Conservation (phyloP, 2,329 filamentous ascomycete species). For the Ophiostoma sp. region DNA sequence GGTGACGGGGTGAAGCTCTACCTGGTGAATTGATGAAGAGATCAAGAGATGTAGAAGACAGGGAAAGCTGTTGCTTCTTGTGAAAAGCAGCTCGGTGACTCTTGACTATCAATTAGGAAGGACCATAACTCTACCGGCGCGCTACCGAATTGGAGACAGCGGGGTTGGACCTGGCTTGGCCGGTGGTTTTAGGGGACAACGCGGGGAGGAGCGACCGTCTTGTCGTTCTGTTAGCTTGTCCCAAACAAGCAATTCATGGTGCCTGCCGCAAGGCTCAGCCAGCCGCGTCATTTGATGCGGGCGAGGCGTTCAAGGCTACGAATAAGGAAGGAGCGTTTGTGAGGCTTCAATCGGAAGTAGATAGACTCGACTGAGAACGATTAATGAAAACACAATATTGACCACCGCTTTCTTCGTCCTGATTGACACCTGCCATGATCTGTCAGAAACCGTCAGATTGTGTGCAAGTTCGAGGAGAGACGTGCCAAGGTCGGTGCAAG, state of each 20-base stretch:
- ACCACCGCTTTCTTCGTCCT: background rate
- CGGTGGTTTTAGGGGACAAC: background rate
- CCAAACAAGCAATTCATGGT: constrained; percentile 6
- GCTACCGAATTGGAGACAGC: background rate
- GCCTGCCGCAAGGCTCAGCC: constrained; percentile 12
- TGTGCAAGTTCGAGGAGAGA: background rate
- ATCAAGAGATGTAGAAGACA: background rate
- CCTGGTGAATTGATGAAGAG: background rate
- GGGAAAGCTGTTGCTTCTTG: background rate
- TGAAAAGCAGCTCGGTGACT: background rate
- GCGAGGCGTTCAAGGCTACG: background rate
- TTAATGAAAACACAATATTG: background rate
- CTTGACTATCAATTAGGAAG: background rate
- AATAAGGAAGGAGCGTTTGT: background rate
- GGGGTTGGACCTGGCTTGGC: constrained; percentile 8
- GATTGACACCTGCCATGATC: background rate
- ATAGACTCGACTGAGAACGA: background rate
- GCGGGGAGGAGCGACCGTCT: background rate
- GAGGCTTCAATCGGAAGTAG: background rate
- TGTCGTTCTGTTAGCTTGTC: background rate
- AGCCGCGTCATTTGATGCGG: constrained; percentile 8
- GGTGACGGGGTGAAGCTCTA: background rate
- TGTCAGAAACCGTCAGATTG: background rate
- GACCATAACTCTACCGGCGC: background rate
- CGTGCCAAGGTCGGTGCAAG: background rate